A percentile compares a stretch with the other conserved stretches of the same genome.
phyloP scores from a whole-genome alignment of 306 rosid genomes.

The Ormosia emarginata region DNA sequence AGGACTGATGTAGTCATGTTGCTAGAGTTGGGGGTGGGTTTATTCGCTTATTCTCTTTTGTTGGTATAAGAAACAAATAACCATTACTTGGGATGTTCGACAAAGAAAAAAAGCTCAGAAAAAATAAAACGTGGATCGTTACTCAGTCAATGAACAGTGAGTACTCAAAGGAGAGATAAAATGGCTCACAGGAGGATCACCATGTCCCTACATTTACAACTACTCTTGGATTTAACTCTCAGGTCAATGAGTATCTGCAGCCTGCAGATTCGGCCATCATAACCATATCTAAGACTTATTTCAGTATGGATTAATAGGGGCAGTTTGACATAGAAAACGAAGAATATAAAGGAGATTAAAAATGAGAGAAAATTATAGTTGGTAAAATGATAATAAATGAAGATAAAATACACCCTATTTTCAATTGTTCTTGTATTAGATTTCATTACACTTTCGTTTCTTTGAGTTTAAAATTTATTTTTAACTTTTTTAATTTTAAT shows the following conservation, averaged over 20 bases:
- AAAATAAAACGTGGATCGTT: no score
- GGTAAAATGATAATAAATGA: neutral
- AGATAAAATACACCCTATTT: neutral
- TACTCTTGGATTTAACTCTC: neutral
- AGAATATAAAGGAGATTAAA: neutral
- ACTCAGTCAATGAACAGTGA: neutral
- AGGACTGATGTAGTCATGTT: neutral
- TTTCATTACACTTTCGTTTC: no score
- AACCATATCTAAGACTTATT: constrained; percentile 27
- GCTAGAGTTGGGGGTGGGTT: neutral
- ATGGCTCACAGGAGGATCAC: neutral
- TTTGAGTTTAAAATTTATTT: no score
- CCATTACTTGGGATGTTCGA: neutral
- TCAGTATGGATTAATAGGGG: neutral
- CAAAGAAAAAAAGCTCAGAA: no score
- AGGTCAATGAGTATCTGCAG: constrained; percentile 20
- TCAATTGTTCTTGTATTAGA: neutral
- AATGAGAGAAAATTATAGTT: neutral
- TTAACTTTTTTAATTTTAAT: no score
- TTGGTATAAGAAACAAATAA: neutral
- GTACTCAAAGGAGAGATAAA: neutral
- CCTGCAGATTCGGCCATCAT: constrained; percentile 43
- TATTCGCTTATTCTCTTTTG: neutral
- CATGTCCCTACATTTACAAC: neutral
- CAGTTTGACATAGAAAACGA: neutral